Evolutionary conservation across 1,284 basidiomycete species (phyloP).

Genomic region (Sporisorium graminicola): DNA sequence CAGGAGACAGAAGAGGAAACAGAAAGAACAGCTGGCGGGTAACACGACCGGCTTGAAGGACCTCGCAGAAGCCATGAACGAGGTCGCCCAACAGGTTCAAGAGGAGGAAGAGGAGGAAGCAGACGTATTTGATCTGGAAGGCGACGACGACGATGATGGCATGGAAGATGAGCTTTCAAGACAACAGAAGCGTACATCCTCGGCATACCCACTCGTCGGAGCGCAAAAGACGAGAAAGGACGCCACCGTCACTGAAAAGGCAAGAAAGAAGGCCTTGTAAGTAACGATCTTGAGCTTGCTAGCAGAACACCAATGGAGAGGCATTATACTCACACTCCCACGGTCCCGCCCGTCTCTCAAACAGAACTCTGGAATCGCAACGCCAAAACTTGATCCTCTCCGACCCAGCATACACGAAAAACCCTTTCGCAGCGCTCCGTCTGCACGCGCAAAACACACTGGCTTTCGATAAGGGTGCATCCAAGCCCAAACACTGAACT

Average conservation of each 20-base stretch:
- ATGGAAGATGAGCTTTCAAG: slow-evolving; percentile 8
- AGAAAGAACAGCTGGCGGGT: slow-evolving; percentile 60
- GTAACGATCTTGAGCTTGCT: slow-evolving; percentile 7
- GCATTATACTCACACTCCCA: not conserved
- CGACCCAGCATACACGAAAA: slow-evolving; percentile 55
- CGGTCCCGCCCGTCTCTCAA: not conserved
- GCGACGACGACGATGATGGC: slow-evolving; percentile 30
- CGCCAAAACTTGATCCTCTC: slow-evolving; percentile 62
- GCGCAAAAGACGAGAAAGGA: slow-evolving; percentile 28
- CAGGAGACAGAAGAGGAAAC: slow-evolving; percentile 57
- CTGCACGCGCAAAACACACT: slow-evolving; percentile 64
- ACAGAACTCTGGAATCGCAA: slow-evolving; percentile 54
- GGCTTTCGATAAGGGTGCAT: slow-evolving; percentile 39
- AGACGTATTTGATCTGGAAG: slow-evolving; percentile 17
- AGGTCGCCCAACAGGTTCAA: slow-evolving; percentile 34
- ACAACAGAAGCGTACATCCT: slow-evolving; percentile 2
- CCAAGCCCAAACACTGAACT: slow-evolving; percentile 20
- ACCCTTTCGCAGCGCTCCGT: slow-evolving; percentile 64
- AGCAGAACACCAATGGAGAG: not conserved
- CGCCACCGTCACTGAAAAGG: slow-evolving; percentile 55
- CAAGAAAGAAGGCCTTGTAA: slow-evolving; percentile 59
- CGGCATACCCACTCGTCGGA: slow-evolving; percentile 29
- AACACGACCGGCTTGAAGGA: slow-evolving; percentile 60
- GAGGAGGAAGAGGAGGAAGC: slow-evolving; percentile 27
- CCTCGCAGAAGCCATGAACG: slow-evolving; percentile 47